Conservation (phyloP, 306 rosid genomes). For the Sicyos edulis region DNA sequence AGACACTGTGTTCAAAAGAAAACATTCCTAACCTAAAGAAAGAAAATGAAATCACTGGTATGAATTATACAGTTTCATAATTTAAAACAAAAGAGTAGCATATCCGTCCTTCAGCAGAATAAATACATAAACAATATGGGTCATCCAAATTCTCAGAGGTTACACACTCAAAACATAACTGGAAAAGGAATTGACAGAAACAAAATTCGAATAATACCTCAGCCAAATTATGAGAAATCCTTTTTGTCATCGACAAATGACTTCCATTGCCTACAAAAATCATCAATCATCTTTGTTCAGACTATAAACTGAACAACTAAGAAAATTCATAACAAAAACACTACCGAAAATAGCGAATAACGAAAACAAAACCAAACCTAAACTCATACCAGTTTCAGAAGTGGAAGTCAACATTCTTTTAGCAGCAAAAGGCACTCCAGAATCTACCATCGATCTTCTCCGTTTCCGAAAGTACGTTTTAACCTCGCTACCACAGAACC, state of each 20-base stretch:
- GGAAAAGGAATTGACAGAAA: not conserved
- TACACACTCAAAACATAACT: not conserved
- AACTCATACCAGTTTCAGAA: conserved; percentile 22
- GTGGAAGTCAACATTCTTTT: conserved; percentile 22
- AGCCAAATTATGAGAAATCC: not conserved
- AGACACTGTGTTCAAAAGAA: not conserved
- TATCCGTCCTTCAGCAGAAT: not conserved
- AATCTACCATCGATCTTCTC: conserved; percentile 2
- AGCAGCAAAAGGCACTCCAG: not conserved
- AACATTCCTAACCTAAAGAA: not conserved
- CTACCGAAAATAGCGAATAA: not conserved
- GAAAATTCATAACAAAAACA: not conserved
- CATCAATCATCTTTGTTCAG: not conserved
- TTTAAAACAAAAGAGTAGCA: not conserved
- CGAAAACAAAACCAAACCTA: conserved; percentile 8
- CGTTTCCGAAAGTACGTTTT: conserved; percentile 25
- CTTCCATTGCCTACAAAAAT: conserved; percentile 19
- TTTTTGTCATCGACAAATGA: not conserved
- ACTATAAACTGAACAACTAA: not conserved
- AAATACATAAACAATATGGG: not conserved
- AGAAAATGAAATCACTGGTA: not conserved
- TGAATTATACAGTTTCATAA: not conserved
- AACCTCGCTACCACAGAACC: not conserved
- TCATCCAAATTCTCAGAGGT: not conserved
- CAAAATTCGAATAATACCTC: not conserved